Evolutionary conservation across 495 filamentous ascomycete genomes (phyloP), one percentile per base, ranked within the genome.

Genomic region (Penicillium simplicissimum): DNA sequence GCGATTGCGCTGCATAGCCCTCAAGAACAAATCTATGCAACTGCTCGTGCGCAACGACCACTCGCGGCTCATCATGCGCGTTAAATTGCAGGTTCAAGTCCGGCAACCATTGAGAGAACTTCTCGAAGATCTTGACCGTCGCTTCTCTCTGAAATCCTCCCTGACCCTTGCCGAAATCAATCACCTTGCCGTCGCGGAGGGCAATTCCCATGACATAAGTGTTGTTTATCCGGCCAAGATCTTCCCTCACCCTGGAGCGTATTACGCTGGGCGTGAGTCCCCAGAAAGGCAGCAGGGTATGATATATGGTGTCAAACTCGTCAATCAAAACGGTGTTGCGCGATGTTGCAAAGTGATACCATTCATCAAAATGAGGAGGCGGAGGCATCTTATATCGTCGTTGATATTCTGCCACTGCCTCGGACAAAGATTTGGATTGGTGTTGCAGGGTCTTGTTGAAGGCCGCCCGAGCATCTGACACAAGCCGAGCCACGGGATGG

Each of bases 1-100:
- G 52, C 31, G 56, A 25, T 15, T 65, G 59, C 0, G 59, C 47
- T 19, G 43, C 37, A 2, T 36, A 21, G 15, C 52, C 60, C 13
- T 54, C 21, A 11, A 23, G n/a, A 11, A 65, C 45, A 14, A 65
- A 17, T 25, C 35, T 36, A n/a, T 67, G 45, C 23, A 67, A 25
- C 23, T 60, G 40, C n/a, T 87, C 83, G 58, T 85, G 80, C 9
- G 87, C 84, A 4, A 92, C 82, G 1, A 88, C 76, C 1, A 92
- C 85, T 19, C 89, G 79, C 52, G 85, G 83, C 61, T 92, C 89
- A 66, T 93, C 88, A 66, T 91, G 85, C 25, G 86, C 66, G 70
- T 92, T 93, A 71, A 92, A 89, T 21, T 80, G 83, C 10, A 93
- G 67, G 65, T 92, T 87, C 88, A 92, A 88, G 67, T 91, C 87